These are phyloP conservation scores for Talaromyces piceae DNA, from an alignment of 2,329 filamentous ascomycete genomes.

Conservation along the genomic window DNA sequence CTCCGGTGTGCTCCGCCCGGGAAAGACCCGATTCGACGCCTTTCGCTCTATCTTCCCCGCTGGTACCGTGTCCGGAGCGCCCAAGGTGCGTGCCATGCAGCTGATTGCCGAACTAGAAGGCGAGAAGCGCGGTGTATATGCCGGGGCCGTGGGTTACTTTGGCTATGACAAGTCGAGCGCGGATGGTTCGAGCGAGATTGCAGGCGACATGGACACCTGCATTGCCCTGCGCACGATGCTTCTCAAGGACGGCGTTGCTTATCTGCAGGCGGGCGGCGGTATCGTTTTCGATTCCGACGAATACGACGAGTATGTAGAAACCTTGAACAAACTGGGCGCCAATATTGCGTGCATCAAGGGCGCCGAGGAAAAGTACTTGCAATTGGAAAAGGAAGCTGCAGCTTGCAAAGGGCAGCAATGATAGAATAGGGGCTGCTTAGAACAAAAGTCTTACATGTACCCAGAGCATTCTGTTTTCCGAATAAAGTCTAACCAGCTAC, in stretches of 20 bases:
- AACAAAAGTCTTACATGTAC: background rate
- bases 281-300: slow-evolving; percentile 92
- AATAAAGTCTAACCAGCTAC: background rate
- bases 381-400: slow-evolving; percentile 25
- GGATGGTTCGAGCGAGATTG: slow-evolving; percentile 52
- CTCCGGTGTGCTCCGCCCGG: slow-evolving; percentile 75
- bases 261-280: slow-evolving; percentile 77
- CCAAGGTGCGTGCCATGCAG: slow-evolving; percentile 95
- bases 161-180: slow-evolving; percentile 69
- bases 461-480: background rate
- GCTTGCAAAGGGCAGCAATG: background rate
- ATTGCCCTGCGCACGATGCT: slow-evolving; percentile 86
- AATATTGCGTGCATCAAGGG: slow-evolving; percentile 83
- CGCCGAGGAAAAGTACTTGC: slow-evolving; percentile 64
- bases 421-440: too few relatives aligned
- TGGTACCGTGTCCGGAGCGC: slow-evolving; percentile 88
- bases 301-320: slow-evolving; percentile 90
- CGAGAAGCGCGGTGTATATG: slow-evolving; percentile 93
- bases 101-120: slow-evolving; percentile 88
- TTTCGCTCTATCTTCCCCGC: slow-evolving; percentile 96
- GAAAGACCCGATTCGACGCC: slow-evolving; percentile 85
- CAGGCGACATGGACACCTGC: slow-evolving; percentile 88
- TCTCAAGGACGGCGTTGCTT: slow-evolving; percentile 82
- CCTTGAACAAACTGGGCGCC: slow-evolving; percentile 88
- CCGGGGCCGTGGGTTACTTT: slow-evolving; percentile 94